These are phyloP conservation scores for Ballota nigra DNA, from an alignment of 257 asterid species.

Conservation along the genomic window DNA sequence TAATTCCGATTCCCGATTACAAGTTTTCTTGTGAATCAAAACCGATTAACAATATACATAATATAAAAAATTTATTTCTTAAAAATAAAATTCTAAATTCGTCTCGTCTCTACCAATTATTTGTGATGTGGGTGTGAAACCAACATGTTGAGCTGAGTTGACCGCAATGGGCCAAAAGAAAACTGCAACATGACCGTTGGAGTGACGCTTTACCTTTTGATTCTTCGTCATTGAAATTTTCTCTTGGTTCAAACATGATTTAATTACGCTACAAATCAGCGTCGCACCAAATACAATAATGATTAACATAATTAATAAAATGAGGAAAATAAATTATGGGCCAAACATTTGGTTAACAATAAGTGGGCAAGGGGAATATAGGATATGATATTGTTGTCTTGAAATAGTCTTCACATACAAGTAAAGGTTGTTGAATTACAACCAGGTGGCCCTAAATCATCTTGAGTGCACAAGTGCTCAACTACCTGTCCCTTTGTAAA, in stretches of 20 bases:
- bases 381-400: constrained; percentile 37
- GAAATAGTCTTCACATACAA: constrained; percentile 53
- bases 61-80: too few species aligned
- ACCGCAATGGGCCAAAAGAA: not conserved
- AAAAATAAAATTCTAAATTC: too few species aligned
- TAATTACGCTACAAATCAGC: constrained; percentile 26
- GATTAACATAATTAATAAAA: not conserved
- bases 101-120: too few species aligned
- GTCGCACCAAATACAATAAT: constrained; percentile 29
- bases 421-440: constrained; percentile 52
- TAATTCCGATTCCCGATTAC: too few species aligned
- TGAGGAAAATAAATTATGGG: constrained; percentile 24
- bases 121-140: not conserved
- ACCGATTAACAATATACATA: too few species aligned
- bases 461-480: constrained; percentile 48
- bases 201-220: not conserved
- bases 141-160: not conserved
- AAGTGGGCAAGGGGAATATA: constrained; percentile 35
- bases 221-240: not conserved
- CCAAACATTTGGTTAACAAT: constrained; percentile 42
- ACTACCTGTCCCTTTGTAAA: constrained; percentile 23
- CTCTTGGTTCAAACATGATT: constrained; percentile 5
- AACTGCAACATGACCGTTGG: constrained; percentile 28
- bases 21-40: too few species aligned
- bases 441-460: constrained; percentile 28